phyloP scores from a whole-genome alignment of 495 filamentous ascomycete genomes.

The Penicillium diatomitis region DNA sequence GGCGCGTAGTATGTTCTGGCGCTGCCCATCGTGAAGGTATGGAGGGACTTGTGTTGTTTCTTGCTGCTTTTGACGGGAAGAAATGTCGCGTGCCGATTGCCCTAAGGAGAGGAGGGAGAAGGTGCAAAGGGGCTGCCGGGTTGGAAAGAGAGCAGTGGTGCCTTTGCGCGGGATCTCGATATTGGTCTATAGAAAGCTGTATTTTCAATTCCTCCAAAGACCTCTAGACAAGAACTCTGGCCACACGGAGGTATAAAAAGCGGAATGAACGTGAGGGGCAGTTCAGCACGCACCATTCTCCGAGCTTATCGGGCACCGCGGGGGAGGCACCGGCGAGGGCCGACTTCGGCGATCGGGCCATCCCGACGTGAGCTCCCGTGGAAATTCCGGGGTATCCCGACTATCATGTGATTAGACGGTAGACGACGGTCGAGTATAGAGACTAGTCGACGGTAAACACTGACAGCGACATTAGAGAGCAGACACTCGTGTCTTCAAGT shows the following conservation, averaged over 20 bases:
- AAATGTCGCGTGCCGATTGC: not conserved
- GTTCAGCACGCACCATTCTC: not conserved
- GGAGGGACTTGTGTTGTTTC: not conserved
- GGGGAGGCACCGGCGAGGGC: not conserved
- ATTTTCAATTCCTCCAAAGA: no score
- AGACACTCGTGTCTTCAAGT: no score
- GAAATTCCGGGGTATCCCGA: slow-evolving; percentile 1
- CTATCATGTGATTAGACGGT: not conserved
- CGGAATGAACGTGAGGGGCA: no score
- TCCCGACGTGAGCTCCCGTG: not conserved
- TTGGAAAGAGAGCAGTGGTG: no score
- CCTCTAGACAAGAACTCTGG: not conserved
- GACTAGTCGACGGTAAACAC: no score
- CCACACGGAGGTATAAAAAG: not conserved
- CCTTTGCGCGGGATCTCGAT: no score
- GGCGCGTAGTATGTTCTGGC: slow-evolving; percentile 20
- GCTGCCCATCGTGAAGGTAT: slow-evolving; percentile 11
- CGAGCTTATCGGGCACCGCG: not conserved
- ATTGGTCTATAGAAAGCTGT: no score
- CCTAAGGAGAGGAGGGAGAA: no score
- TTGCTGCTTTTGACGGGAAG: not conserved
- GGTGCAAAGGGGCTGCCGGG: no score
- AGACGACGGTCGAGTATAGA: no score
- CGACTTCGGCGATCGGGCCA: not conserved
- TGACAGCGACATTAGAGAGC: no score